phyloP scores from a whole-genome alignment of 106 monocot genomes.

The Agapanthus africanus region DNA sequence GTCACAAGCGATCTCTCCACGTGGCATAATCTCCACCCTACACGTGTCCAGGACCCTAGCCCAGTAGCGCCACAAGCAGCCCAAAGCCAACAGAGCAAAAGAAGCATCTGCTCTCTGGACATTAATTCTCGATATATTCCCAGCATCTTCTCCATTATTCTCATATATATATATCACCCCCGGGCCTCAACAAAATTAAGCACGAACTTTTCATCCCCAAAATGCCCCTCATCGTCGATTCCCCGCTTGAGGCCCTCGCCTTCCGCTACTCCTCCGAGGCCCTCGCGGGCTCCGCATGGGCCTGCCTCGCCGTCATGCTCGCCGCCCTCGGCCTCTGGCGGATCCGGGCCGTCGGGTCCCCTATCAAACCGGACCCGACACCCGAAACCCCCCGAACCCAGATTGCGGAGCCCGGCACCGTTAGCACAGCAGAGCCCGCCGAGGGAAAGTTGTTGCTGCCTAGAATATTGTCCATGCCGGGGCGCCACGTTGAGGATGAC shows the following conservation, averaged over 20 bases:
- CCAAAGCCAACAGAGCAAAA: neutral
- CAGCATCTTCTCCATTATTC: neutral
- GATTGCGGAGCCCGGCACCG: no score
- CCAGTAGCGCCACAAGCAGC: no score
- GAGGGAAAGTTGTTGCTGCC: no score
- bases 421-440: no score
- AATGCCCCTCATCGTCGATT: no score
- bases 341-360: conserved; percentile 12
- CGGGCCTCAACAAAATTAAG: neutral
- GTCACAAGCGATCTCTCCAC: no score
- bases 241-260: conserved; percentile 30
- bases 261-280: conserved; percentile 30
- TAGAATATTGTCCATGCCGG: no score
- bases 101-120: no score
- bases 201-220: neutral
- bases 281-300: conserved; percentile 13
- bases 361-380: neutral
- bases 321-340: conserved; percentile 28
- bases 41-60: no score
- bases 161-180: neutral
- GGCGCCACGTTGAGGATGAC: neutral
- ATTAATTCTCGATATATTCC: neutral
- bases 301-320: conserved; percentile 18
- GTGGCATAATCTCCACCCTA: no score
- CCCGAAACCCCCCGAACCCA: no score